A percentile compares a stretch with the other conserved stretches of the same genome.
phyloP scores from a whole-genome alignment of 1,139 yeast species.

The Zygosaccharomyces pseudobailii region DNA sequence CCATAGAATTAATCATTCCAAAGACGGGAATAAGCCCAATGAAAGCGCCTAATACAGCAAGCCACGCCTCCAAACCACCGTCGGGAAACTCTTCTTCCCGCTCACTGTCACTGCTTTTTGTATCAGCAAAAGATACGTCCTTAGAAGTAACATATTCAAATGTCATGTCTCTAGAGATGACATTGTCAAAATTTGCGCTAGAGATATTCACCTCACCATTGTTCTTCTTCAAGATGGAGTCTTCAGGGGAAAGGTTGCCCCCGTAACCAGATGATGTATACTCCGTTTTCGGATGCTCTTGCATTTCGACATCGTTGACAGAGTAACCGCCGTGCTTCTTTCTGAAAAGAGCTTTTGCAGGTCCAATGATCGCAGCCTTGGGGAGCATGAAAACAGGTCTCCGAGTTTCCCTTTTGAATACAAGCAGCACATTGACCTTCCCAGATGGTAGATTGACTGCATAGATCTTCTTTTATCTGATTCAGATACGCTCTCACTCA shows the following conservation, averaged over 20 bases:
- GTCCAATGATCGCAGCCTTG: constrained; percentile 6
- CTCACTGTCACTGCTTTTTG: constrained; percentile 10
- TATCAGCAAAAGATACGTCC: constrained; percentile 4
- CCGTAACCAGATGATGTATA: constrained; percentile 13
- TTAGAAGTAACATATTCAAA: neutral
- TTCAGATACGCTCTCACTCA: neutral
- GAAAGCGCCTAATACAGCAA: constrained; percentile 59
- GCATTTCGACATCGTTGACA: constrained; percentile 3
- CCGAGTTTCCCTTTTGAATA: neutral
- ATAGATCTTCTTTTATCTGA: neutral
- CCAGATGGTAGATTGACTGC: neutral
- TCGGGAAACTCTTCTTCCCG: constrained; percentile 26
- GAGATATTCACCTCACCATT: constrained; percentile 5
- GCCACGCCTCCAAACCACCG: constrained; percentile 38
- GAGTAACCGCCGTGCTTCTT: constrained; percentile 1
- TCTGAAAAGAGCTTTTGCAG: constrained; percentile 8
- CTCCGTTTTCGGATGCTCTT: constrained; percentile 4
- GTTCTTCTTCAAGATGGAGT: constrained; percentile 8
- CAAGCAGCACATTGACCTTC: neutral
- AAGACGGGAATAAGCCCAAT: constrained; percentile 58
- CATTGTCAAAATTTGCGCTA: neutral
- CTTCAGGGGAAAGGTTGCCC: constrained; percentile 5
- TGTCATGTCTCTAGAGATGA: neutral
- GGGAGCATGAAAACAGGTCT: constrained; percentile 6
- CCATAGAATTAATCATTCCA: constrained; percentile 63